Base-by-base conservation (phyloP, 441 rosid genomes). In the Aquilaria agallochum region DNA sequence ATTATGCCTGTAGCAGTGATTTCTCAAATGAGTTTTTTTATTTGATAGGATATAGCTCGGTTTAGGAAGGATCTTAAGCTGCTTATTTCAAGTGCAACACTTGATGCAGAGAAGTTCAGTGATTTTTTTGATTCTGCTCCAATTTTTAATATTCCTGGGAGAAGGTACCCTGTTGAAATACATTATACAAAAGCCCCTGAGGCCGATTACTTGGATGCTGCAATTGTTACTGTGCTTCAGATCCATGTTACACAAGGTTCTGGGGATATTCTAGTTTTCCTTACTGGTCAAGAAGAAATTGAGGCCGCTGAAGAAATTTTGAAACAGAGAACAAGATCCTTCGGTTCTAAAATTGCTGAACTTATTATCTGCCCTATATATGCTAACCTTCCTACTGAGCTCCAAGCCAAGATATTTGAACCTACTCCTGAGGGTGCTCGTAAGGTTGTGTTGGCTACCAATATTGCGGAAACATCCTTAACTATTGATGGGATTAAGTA, bases 251-350 rank as follows among this genome's bases (percentile, higher is more conserved):
- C 80, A 55, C 84, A 88, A 73, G 67, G 93, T 42, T 66, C 90
- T 65, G 99, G 99, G 62, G 99, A 95, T 81, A 83, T 95, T 79
- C 78, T 95, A 76, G 82, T 95, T 47, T 95, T 95, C 63, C 58
- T 95, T 50, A 92, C 99, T 46, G 98, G 98, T 73, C 98, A 95
- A 74, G 95, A 95, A 67, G 99, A 95, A 85, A 95, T 95, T 64
- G 99, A 95, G 80, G 73, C 97, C n/a, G 96, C 95, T 12, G 98
- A 95, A 68, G 97, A 92, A 80, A 88, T 79, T 68, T 74, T 95
- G 80, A 95, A 90, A 81, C 93, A 86, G 14, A 82, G 98, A 75
- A 86, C 86, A 56, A 86, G 87, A 78, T 95, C 93, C 44, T 72
- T 88, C 72, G 98, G 99, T 64, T 80, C 98, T 36, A 92, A 90